Conservation (phyloP, 2,329 filamentous ascomycete species). For the Fusarium bactridioides region DNA sequence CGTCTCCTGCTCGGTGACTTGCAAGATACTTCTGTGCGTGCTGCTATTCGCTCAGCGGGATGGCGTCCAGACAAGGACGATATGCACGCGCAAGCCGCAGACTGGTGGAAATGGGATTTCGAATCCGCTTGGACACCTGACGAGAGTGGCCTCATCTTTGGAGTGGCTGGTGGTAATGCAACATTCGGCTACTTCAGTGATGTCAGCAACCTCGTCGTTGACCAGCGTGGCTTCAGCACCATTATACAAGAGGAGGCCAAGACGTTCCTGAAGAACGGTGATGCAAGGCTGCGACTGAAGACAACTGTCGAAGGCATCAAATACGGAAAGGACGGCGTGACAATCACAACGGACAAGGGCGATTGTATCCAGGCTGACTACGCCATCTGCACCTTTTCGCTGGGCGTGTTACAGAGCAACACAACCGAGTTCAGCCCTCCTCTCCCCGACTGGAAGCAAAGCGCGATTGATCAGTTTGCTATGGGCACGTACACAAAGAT, state of each 20-base stretch:
- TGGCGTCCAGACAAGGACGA: slow-evolving; percentile 65
- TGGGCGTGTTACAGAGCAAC: slow-evolving; percentile 72
- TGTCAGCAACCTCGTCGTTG: slow-evolving; percentile 67
- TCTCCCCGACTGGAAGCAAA: slow-evolving; percentile 70
- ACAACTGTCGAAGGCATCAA: slow-evolving; percentile 63
- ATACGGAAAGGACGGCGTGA: slow-evolving; percentile 62
- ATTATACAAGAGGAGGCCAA: slow-evolving; percentile 65
- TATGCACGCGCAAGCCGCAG: slow-evolving; percentile 61
- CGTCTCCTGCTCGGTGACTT: slow-evolving; percentile 64
- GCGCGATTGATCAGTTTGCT: slow-evolving; percentile 68
- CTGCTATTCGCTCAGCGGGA: slow-evolving; percentile 65
- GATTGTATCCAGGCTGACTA: slow-evolving; percentile 65
- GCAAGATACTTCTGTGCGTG: slow-evolving; percentile 67
- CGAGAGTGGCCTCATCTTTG: slow-evolving; percentile 62
- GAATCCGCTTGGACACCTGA: slow-evolving; percentile 66
- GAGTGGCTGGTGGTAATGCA: slow-evolving; percentile 64
- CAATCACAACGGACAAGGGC: slow-evolving; percentile 60
- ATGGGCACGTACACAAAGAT: slow-evolving; percentile 80
- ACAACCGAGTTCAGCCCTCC: slow-evolving; percentile 64
- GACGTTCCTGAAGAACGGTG: slow-evolving; percentile 63
- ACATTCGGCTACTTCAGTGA: slow-evolving; percentile 70
- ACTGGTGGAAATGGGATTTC: slow-evolving; percentile 68
- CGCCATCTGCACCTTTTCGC: slow-evolving; percentile 72
- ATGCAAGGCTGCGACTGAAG: slow-evolving; percentile 64
- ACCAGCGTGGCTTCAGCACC: slow-evolving; percentile 67